These are phyloP conservation scores for Stylonectria norvegica DNA, from an alignment of 2,329 filamentous ascomycete species.

Conservation along the genomic window DNA sequence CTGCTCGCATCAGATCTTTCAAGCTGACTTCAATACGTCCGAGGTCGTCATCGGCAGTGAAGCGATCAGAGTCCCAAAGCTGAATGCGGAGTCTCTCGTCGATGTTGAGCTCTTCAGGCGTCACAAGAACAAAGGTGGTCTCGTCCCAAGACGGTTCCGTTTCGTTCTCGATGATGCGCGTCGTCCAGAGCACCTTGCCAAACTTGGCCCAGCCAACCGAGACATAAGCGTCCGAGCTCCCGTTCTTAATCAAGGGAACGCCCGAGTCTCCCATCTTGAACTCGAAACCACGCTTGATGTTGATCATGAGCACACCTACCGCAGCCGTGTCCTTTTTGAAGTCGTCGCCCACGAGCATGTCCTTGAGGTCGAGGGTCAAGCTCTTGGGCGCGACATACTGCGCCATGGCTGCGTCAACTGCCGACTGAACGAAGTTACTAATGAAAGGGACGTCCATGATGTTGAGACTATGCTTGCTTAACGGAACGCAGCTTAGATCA, in stretches of 20 bases:
- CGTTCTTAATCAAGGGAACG: conserved; percentile 55
- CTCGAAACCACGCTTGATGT: conserved; percentile 63
- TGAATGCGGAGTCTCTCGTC: conserved; percentile 66
- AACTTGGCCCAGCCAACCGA: conserved; percentile 76
- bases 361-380: conserved; percentile 68
- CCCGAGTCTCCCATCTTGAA: conserved; percentile 70
- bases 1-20: conserved; percentile 59
- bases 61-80: conserved; percentile 72
- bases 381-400: conserved; percentile 76
- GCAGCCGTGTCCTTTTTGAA: conserved; percentile 72
- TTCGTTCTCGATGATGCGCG: conserved; percentile 61
- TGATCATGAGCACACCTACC: conserved; percentile 62
- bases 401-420: conserved; percentile 69
- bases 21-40: conserved; percentile 69
- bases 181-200: conserved; percentile 59
- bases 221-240: conserved; percentile 67
- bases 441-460: conserved; percentile 74
- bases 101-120: conserved; percentile 68
- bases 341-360: conserved; percentile 74
- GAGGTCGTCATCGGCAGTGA: conserved; percentile 70
- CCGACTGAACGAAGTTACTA: conserved; percentile 70
- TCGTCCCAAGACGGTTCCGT: conserved; percentile 71
- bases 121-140: conserved; percentile 65
- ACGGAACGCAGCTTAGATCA: conserved; percentile 64
- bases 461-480: conserved; percentile 66